These are phyloP conservation scores for Ophiognomonia clavigignenti-juglandacearum DNA, from an alignment of 2,329 filamentous ascomycete genomes.

Conservation along the genomic window DNA sequence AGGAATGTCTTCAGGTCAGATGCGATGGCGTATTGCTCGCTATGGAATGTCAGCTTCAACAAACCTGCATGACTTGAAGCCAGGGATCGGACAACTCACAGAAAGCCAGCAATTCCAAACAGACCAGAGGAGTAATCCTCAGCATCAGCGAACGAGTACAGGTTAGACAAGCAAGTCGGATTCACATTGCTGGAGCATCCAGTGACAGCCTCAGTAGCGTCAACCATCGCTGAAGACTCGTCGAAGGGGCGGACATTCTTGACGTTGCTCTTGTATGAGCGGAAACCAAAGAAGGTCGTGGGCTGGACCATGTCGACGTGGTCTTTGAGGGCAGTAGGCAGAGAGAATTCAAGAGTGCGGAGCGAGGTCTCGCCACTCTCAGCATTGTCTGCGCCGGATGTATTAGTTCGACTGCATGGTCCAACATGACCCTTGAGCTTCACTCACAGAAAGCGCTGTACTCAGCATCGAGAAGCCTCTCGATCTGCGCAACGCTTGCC, in stretches of 20 bases:
- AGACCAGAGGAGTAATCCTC: slow-evolving; percentile 22
- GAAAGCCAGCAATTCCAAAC: slow-evolving; percentile 13
- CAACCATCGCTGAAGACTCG: neutral
- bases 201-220: slow-evolving; percentile 11
- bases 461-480: slow-evolving; percentile 29
- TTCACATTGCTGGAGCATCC: slow-evolving; percentile 29
- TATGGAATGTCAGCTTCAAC: slow-evolving; percentile 52
- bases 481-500: slow-evolving; percentile 28
- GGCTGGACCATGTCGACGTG: slow-evolving; percentile 16
- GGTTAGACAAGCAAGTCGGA: slow-evolving; percentile 37
- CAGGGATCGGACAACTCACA: no score
- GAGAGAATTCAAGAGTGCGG: slow-evolving; percentile 13
- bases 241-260: slow-evolving; percentile 3
- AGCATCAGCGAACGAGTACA: slow-evolving; percentile 42
- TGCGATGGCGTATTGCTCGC: slow-evolving; percentile 24
- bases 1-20: slow-evolving; percentile 28
- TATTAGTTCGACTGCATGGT: no score
- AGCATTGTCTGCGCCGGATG: no score
- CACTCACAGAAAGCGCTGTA: slow-evolving; percentile 28
- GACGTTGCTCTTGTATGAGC: slow-evolving; percentile 10
- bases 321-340: slow-evolving; percentile 6
- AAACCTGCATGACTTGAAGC: no score
- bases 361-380: slow-evolving; percentile 12
- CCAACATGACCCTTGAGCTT: no score
- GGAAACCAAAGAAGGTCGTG: slow-evolving; percentile 16